These are phyloP conservation scores for Boletellus deceptivus DNA, from an alignment of 1,284 basidiomycete species.

Conservation along the genomic window DNA sequence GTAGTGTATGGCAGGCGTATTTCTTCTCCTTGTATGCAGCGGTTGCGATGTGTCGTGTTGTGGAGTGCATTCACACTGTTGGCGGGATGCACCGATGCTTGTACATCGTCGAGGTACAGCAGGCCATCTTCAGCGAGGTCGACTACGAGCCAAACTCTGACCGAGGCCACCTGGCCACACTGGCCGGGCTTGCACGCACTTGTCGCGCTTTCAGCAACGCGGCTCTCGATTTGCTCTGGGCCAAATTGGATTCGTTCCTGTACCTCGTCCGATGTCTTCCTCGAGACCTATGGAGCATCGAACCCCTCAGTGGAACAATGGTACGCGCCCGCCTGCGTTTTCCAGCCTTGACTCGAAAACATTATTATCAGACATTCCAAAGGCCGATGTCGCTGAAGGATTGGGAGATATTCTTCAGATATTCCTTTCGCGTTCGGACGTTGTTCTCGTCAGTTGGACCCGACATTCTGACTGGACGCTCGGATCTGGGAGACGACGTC, in stretches of 20 bases:
- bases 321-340: conserved; percentile 9
- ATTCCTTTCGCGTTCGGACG: conserved; percentile 21
- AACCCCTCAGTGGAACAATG: conserved; percentile 8
- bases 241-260: conserved; percentile 17
- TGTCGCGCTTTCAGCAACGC: conserved; percentile 22
- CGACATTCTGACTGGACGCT: not conserved
- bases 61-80: not conserved
- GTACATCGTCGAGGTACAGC: conserved; percentile 27
- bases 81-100: conserved; percentile 25
- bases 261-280: conserved; percentile 27
- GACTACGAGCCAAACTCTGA: not conserved
- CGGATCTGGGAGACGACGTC: conserved; percentile 18
- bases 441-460: conserved; percentile 1
- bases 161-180: not conserved
- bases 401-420: conserved; percentile 29
- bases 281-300: conserved; percentile 25
- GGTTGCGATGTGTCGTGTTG: no score
- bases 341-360: conserved; percentile 4
- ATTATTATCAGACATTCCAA: conserved; percentile 18
- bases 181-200: conserved; percentile 29
- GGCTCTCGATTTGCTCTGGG: conserved; percentile 30
- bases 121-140: conserved; percentile 20
- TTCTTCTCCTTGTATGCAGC: not conserved
- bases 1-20: conserved; percentile 16
- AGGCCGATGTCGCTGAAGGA: conserved; percentile 29